Evolutionary conservation across 148 eudicot species (phyloP).

Genomic region (Cornus controversa): DNA sequence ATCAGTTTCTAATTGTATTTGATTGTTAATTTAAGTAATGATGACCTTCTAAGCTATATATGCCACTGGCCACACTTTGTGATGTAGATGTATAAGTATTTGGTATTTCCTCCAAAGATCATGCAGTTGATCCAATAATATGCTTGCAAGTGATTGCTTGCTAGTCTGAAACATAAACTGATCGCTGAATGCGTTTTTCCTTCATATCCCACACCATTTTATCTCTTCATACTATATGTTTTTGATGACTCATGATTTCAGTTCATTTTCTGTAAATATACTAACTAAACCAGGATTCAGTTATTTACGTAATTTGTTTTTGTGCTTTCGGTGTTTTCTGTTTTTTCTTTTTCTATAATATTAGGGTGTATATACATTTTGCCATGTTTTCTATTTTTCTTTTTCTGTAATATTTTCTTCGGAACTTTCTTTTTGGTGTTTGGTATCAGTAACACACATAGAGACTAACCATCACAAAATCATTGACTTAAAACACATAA

Average conservation of each 20-base stretch:
- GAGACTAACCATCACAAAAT: not conserved
- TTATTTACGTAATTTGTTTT: not conserved
- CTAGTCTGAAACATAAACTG: no score
- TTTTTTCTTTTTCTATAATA: not conserved
- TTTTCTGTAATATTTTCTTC: not conserved
- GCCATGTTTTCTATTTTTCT: no score
- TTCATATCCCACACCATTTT: not conserved
- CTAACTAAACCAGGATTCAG: not conserved
- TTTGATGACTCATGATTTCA: not conserved
- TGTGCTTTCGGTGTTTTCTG: conserved; percentile 6
- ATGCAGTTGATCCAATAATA: no score
- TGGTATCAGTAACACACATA: no score
- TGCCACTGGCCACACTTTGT: no score
- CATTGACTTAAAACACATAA: not conserved
- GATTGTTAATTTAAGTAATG: no score
- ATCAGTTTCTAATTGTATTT: no score
- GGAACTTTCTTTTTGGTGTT: not conserved
- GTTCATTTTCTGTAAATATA: not conserved
- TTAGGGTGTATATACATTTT: conserved; percentile 5
- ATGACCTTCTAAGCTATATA: no score
- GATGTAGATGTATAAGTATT: no score
- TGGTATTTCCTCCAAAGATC: no score
- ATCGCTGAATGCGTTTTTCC: not conserved
- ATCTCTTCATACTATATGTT: not conserved
- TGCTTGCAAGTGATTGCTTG: no score